A percentile compares a stretch with the other conserved stretches of the same genome.
Evolutionary conservation across 1,284 basidiomycete species (phyloP).

Genomic region (Leucoagaricus sp.): DNA sequence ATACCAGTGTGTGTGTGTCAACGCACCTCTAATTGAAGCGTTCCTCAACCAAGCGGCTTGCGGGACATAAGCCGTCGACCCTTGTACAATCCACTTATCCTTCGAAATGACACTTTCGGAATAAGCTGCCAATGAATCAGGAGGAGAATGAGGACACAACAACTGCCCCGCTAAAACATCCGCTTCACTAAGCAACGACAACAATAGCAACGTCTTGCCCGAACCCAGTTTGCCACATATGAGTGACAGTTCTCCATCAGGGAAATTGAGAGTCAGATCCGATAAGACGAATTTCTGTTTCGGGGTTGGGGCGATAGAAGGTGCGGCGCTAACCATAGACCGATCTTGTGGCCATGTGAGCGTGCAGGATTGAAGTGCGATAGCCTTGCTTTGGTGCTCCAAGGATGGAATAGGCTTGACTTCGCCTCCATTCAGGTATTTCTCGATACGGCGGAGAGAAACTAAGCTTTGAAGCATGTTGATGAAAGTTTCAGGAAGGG

Average conservation of each 20-base stretch:
- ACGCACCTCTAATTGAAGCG: conserved; percentile 81
- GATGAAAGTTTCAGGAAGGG: conserved; percentile 89
- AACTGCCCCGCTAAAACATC: conserved; percentile 83
- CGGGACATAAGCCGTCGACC: conserved; percentile 90
- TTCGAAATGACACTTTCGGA: conserved; percentile 25
- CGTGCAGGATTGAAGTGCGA: conserved; percentile 82
- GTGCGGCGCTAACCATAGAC: conserved; percentile 43
- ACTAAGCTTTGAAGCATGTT: conserved; percentile 85
- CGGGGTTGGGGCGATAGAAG: conserved; percentile 72
- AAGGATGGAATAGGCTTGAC: conserved; percentile 62
- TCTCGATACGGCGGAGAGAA: conserved; percentile 88
- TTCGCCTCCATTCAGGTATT: conserved; percentile 78
- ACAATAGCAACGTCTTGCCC: conserved; percentile 81
- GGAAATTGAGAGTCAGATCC: conserved; percentile 82
- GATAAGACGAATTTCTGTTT: conserved; percentile 78
- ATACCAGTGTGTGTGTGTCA: too few species aligned
- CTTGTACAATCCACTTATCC: conserved; percentile 76
- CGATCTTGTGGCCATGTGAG: conserved; percentile 89
- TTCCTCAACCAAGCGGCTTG: conserved; percentile 88
- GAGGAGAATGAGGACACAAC: conserved; percentile 80
- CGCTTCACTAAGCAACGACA: conserved; percentile 89
- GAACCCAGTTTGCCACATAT: conserved; percentile 84
- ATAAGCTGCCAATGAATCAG: conserved; percentile 72
- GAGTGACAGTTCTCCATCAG: conserved; percentile 73
- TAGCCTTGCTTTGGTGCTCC: conserved; percentile 53